These are phyloP conservation scores for Stagonosporopsis vannaccii DNA, from an alignment of 2,329 filamentous ascomycete species.

Conservation along the genomic window DNA sequence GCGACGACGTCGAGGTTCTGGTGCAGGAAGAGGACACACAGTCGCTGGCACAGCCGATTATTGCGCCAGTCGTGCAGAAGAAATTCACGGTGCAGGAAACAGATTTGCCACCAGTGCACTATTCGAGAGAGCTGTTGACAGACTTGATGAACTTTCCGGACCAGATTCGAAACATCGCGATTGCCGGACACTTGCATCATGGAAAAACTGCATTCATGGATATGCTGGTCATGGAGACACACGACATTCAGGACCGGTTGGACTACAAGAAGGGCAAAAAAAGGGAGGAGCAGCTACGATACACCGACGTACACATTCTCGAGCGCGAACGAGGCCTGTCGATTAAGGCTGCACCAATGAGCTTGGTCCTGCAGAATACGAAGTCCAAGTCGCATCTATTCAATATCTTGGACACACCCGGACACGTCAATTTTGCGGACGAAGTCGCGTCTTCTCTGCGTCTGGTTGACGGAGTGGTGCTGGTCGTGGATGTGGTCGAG, in stretches of 20 bases:
- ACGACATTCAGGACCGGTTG: constrained; percentile 80
- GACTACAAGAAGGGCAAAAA: constrained; percentile 83
- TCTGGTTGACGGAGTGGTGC: constrained; percentile 87
- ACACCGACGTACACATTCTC: constrained; percentile 89
- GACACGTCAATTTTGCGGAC: constrained; percentile 98
- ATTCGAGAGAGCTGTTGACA: constrained; percentile 89
- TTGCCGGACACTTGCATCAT: constrained; percentile 93
- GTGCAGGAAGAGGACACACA: constrained; percentile 98
- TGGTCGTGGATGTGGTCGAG: constrained; percentile 96
- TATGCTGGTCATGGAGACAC: constrained; percentile 95
- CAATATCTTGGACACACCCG: constrained; percentile 95
- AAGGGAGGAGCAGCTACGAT: constrained; percentile 87
- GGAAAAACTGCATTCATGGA: constrained; percentile 99
- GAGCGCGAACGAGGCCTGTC: constrained; percentile 91
- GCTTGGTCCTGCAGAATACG: constrained; percentile 83
- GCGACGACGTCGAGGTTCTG: constrained; percentile 89
- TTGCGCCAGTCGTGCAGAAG: constrained; percentile 91
- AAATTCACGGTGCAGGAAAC: constrained; percentile 95
- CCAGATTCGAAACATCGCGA: constrained; percentile 89
- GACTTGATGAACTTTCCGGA: constrained; percentile 96
- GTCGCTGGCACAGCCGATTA: constrained; percentile 88
- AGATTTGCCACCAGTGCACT: constrained; percentile 86
- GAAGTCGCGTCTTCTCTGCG: constrained; percentile 90
- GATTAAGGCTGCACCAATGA: constrained; percentile 94
- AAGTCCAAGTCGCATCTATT: constrained; percentile 94